A percentile compares a stretch with the other conserved stretches of the same genome.
Conservation (phyloP, 83 land plant genomes). For the Thuja plicata region DNA sequence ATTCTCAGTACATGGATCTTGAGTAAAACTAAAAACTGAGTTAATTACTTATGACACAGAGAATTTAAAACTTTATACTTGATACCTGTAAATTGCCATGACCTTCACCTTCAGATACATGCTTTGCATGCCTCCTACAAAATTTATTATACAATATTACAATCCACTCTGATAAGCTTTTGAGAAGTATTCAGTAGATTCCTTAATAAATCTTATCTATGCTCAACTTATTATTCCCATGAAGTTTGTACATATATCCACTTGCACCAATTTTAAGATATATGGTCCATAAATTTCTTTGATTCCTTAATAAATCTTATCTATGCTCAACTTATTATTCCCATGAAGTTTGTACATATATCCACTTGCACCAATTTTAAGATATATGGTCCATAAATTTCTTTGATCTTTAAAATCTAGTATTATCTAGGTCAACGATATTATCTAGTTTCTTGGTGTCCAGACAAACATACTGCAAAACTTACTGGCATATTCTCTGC, state of each 20-base stretch:
- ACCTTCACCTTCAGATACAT: slow-evolving; percentile 65
- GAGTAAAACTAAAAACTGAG: background rate
- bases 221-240: background rate
- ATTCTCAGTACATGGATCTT: background rate
- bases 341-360: too few species aligned
- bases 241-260: background rate
- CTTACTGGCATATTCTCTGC: slow-evolving; percentile 72
- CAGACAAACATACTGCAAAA: slow-evolving; percentile 54
- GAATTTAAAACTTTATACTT: background rate
- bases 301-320: too few species aligned
- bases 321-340: too few species aligned
- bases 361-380: too few species aligned
- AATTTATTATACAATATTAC: background rate
- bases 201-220: background rate
- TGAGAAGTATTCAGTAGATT: background rate
- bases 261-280: background rate
- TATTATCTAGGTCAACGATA: background rate
- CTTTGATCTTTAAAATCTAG: background rate
- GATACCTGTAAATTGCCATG: slow-evolving; percentile 95
- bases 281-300: background rate
- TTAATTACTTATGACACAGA: background rate
- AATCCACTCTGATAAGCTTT: background rate
- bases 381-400: too few species aligned
- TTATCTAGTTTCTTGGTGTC: background rate
- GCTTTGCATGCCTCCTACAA: background rate